These are phyloP conservation scores for Phytophthora foliorum DNA, from an alignment of 352 stramenopile species.

Conservation along the genomic window DNA sequence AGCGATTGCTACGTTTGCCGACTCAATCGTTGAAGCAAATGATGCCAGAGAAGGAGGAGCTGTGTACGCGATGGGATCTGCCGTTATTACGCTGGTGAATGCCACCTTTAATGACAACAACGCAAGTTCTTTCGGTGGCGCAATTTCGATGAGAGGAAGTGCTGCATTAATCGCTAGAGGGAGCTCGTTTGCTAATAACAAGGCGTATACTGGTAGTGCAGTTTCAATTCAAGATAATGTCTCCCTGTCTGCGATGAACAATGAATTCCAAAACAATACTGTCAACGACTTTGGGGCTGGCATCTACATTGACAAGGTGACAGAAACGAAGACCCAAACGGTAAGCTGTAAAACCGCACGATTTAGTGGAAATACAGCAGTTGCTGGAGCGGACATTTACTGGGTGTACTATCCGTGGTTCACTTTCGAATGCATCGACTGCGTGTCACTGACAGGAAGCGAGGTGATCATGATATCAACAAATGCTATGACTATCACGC, in stretches of 20 bases:
- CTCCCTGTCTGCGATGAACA: conserved; percentile 32
- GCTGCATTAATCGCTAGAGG: conserved; percentile 25
- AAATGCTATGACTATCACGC: conserved; percentile 49
- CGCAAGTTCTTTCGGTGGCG: conserved; percentile 58
- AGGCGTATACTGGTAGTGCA: conserved; percentile 58
- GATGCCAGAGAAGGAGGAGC: conserved; percentile 54
- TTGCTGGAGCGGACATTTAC: conserved; percentile 59
- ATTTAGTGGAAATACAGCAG: conserved; percentile 53
- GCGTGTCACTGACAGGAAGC: conserved; percentile 18
- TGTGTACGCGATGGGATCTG: conserved; percentile 53
- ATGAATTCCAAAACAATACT: conserved; percentile 48
- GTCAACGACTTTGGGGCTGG: conserved; percentile 64
- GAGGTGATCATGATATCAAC: conserved; percentile 33
- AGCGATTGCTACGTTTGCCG: conserved; percentile 41
- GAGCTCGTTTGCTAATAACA: conserved; percentile 43
- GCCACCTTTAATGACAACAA: conserved; percentile 34
- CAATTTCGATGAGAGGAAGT: conserved; percentile 41
- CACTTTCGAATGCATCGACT: conserved; percentile 47
- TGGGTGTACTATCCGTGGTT: conserved; percentile 67
- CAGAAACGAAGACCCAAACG: conserved; percentile 12
- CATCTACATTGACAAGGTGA: conserved; percentile 58
- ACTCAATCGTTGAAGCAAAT: conserved; percentile 51
- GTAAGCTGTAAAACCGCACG: conserved; percentile 12
- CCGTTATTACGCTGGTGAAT: conserved; percentile 31
- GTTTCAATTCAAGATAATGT: conserved; percentile 54